A percentile compares a stretch with the other conserved stretches of the same genome.
phyloP scores from a whole-genome alignment of 176 grass and related monocot genomes.

The Musa beccarii region DNA sequence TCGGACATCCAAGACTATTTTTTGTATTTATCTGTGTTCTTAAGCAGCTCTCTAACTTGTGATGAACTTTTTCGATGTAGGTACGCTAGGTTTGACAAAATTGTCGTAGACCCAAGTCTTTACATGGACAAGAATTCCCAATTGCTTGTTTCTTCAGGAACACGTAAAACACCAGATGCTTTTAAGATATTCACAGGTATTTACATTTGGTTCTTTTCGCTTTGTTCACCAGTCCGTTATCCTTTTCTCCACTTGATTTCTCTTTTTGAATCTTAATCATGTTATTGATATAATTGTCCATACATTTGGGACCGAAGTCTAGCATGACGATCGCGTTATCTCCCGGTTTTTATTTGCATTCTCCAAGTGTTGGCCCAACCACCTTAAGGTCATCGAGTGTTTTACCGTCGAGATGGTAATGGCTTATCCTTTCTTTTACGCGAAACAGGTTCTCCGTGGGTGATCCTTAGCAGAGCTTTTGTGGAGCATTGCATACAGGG shows the following conservation, averaged over 20 bases:
- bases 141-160: slow-evolving; percentile 24
- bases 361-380: not conserved
- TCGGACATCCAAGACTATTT: not conserved
- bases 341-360: not conserved
- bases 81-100: slow-evolving; percentile 59
- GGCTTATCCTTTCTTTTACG: not conserved
- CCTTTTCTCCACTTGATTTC: too few relatives aligned
- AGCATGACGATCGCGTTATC: not conserved
- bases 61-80: slow-evolving; percentile 17
- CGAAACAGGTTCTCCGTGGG: slow-evolving; percentile 64
- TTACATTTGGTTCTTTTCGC: not conserved
- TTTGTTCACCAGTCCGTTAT: too few relatives aligned
- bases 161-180: slow-evolving; percentile 50
- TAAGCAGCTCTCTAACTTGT: not conserved
- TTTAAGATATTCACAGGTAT: slow-evolving; percentile 89
- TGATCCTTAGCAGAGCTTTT: slow-evolving; percentile 62
- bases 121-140: slow-evolving; percentile 37
- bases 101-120: slow-evolving; percentile 59
- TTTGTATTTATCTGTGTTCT: not conserved
- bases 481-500: slow-evolving; percentile 50
- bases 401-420: not conserved
- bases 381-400: too few relatives aligned
- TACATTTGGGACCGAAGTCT: not conserved
- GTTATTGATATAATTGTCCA: not conserved
- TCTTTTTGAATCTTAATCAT: too few relatives aligned